Base-by-base conservation (phyloP, 768 basidiomycete genomes). In the Tubosaeta brunneosetosa region DNA sequence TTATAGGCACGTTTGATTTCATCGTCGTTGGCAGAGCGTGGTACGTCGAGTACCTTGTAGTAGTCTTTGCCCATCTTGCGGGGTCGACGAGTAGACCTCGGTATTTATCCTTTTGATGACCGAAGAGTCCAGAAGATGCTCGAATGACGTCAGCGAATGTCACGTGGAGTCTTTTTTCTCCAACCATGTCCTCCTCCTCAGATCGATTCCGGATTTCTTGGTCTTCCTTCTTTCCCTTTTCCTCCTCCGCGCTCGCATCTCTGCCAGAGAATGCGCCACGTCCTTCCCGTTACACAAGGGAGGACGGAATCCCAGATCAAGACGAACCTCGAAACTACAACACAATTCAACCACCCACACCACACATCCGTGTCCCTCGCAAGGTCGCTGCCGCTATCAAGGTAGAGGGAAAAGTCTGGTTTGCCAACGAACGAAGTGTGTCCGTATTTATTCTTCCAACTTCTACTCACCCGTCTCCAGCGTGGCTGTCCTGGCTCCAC, bases 331-430 rank as follows among this genome's bases (percentile, higher is more conserved):
- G 83, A 42, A 86, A 91, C 67, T 91, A 91, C 64, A 82, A 84
- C 64, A 75, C 89, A 3, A 90, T 90, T 67, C 86, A 79, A 60
- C 64, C 74, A 3, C 62, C 85, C 0, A 83, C 87, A 0, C 74
- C 82, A 0, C 77, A 80, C 43, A 82, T 91, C 34, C 76, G 85
- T 34, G 78, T 92, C 0, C 91, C 91, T 0, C 89, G 86, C 74
- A 94, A 93, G 70, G 81, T 90, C 19, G 74, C 86, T 0, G 87
- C 88, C 1, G 82, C 86, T 0, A 76, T 97, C 61, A 88, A 84
- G 57, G 92, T 97, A 16, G 94, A 97, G 66, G 85, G 84, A 19
- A 97, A 97, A 64, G 94, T 97, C 44, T 97, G 94, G 94, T 95
- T 97, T 67, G 93, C 94, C 9, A 97, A 97, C 64, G 94, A 97